Evolutionary conservation across 2,329 filamentous ascomycete genomes (phyloP).

Genomic region (Fusarium equiseti): DNA sequence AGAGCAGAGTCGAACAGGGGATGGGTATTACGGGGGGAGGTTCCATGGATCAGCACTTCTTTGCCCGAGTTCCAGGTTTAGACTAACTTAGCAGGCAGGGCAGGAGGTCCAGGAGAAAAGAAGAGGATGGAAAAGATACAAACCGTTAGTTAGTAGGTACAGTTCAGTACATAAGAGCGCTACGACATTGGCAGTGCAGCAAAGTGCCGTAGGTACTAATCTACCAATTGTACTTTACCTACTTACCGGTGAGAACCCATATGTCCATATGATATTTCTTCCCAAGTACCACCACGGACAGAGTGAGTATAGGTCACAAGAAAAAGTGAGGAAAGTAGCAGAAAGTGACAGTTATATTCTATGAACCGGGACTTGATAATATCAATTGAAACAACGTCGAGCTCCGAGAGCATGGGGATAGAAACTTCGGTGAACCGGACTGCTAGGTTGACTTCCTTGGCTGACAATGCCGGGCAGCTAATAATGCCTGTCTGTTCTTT

Average conservation of each 20-base stretch:
- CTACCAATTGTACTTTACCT: background rate
- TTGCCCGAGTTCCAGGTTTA: constrained; percentile 19
- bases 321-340: background rate
- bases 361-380: background rate
- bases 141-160: constrained; percentile 3
- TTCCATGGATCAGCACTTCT: constrained; percentile 23
- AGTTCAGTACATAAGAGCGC: constrained; percentile 16
- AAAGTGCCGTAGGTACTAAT: constrained; percentile 4
- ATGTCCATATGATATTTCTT: too few species aligned
- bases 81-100: constrained; percentile 4
- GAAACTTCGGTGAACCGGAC: constrained; percentile 3
- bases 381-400: background rate
- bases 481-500: background rate
- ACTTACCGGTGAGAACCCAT: background rate
- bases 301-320: background rate
- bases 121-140: background rate
- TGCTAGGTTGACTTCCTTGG: constrained; percentile 5
- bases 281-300: too few species aligned
- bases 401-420: background rate
- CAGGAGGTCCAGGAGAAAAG: background rate
- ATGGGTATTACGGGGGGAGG: constrained; percentile 18
- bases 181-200: background rate
- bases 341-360: background rate
- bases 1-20: background rate
- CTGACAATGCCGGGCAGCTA: background rate